A percentile compares a stretch with the other conserved stretches of the same genome.
These are phyloP conservation scores for Psophocarpus tetragonolobus DNA, from an alignment of 306 rosid genomes.

Conservation along the genomic window DNA sequence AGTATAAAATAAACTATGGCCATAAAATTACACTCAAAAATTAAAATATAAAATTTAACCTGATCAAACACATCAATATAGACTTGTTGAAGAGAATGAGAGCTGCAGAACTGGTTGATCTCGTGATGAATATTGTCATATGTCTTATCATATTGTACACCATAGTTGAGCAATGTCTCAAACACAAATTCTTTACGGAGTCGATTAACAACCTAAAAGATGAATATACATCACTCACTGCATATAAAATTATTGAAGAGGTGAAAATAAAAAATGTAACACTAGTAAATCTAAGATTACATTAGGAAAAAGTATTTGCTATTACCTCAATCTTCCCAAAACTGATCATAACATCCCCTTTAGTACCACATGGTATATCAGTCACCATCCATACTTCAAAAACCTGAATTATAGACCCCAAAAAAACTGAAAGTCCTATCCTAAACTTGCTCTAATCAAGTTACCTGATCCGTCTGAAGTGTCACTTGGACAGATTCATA, in stretches of 20 bases:
- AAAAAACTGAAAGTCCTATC: conserved; percentile 1
- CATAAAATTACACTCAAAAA: background rate
- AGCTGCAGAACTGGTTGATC: conserved; percentile 92
- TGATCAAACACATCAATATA: conserved; percentile 95
- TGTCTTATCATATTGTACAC: conserved; percentile 81
- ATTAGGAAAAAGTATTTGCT: background rate
- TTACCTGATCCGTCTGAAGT: conserved; percentile 84
- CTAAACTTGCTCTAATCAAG: conserved; percentile 18
- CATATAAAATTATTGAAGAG: background rate
- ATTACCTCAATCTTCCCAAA: conserved; percentile 90
- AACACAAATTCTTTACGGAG: conserved; percentile 73
- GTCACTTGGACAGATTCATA: conserved; percentile 92
- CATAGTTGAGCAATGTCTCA: conserved; percentile 82
- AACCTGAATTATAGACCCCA: conserved; percentile 14
- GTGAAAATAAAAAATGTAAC: background rate
- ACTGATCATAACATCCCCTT: conserved; percentile 90
- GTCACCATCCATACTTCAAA: conserved; percentile 54
- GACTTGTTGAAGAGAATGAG: conserved; percentile 83
- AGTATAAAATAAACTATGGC: conserved; percentile 13
- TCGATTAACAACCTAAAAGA: conserved; percentile 80
- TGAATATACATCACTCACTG: conserved; percentile 20
- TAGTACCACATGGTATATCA: conserved; percentile 93
- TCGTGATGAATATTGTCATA: conserved; percentile 96
- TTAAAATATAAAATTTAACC: conserved; percentile 44
- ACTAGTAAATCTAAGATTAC: background rate